Base-by-base conservation (phyloP, 345 rosid genomes). In the Clausena lansium region DNA sequence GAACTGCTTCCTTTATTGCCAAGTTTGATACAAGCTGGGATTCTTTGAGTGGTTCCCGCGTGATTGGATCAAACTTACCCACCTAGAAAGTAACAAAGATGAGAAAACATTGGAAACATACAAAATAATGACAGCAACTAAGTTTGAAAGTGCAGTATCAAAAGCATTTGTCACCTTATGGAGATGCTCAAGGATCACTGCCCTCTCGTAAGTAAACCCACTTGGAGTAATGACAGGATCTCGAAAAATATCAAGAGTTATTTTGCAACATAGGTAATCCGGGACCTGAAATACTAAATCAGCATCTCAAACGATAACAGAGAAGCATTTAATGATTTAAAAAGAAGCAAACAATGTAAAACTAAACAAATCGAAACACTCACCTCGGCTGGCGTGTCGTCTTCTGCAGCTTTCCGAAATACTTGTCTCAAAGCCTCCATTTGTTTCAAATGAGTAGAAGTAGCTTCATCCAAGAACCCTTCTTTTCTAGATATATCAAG, bases 171-270 rank as follows among this genome's bases (percentile, higher is more conserved):
- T 64, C 38, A 93, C 99, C 98, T 93, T 91, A 58, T 83, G 63
- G 64, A 96, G 89, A 88, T 96, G 98, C 35, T 96, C 93, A 58
- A 92, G 94, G 84, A 96, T 90, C 60, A 82, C 92, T 17, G 92
- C 89, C 87, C 97, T 93, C 84, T 96, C 98, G 71, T 96, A 96
- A 52, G 97, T 83, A 84, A 89, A 76, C 47, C 99, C 97, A 76
- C 97, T 91, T 11, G 98, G 99, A 78, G 95, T 83, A 64, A 93
- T 86, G 73, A 96, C 98, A 57, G 98, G 98, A 86, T 93, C 99
- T 11, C 91, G 90, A 73, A 90, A 89, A 41, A 93, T 92, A 81
- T 93, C 97, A 14, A 96, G 97, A 32, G 98, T 91, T 17, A 96
- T 93, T 75, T 87, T 92, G 85, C 98, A 93, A 73, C 99, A 93